Conservation (phyloP, 2,329 filamentous ascomycete genomes). For the Stemphylium vesicarium region DNA sequence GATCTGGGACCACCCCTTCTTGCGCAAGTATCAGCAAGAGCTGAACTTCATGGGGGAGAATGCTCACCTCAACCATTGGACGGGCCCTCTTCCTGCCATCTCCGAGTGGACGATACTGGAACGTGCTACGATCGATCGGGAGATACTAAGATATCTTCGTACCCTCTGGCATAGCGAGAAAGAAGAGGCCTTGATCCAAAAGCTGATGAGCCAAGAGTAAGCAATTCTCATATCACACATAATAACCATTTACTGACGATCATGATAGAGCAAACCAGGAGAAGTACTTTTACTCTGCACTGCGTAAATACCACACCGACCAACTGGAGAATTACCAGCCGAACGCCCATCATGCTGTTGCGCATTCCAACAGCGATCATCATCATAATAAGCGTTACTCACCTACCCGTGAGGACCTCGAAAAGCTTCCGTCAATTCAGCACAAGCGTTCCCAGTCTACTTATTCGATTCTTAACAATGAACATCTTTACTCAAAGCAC, state of each 20-base stretch:
- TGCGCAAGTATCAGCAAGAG: constrained; percentile 77
- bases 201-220: constrained; percentile 62
- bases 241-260: constrained; percentile 1
- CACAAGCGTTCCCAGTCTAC: constrained; percentile 59
- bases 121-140: constrained; percentile 74
- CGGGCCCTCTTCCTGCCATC: constrained; percentile 62
- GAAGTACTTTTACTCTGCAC: constrained; percentile 88
- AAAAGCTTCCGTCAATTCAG: constrained; percentile 42
- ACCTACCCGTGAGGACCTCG: constrained; percentile 35
- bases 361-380: constrained; percentile 89
- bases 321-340: constrained; percentile 85
- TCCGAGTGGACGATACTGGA: constrained; percentile 68
- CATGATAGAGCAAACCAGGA: constrained; percentile 78
- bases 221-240: constrained; percentile 7
- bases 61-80: constrained; percentile 57
- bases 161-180: constrained; percentile 90
- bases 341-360: constrained; percentile 65
- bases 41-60: constrained; percentile 70
- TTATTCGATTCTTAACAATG: constrained; percentile 63
- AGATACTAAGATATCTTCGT: constrained; percentile 83
- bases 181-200: constrained; percentile 72
- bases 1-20: constrained; percentile 86
- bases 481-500: constrained; percentile 57
- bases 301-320: constrained; percentile 81
- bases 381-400: constrained; percentile 57